Conservation (phyloP, 805 yeast species). For the Saccharomycopsis schoenii region DNA sequence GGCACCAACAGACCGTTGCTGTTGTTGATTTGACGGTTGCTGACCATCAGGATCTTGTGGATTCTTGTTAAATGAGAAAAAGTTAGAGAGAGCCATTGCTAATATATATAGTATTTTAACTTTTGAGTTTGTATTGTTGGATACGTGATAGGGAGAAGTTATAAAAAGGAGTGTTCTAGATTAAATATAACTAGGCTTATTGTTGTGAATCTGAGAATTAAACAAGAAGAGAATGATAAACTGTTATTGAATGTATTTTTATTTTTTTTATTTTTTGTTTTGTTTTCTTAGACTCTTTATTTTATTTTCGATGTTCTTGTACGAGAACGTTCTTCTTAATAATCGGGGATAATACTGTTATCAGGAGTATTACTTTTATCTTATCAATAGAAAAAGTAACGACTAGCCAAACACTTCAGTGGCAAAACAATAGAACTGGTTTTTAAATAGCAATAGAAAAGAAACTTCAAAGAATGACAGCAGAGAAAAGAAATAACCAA, state of each 20-base stretch:
- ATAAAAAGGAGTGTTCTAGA: too few relatives aligned
- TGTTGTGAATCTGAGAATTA: too few relatives aligned
- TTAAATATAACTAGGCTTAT: too few relatives aligned
- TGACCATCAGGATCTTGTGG: constrained; percentile 7
- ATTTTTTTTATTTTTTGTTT: too few relatives aligned
- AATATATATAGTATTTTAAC: neutral
- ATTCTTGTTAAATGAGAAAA: constrained; percentile 15
- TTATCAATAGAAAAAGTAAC: too few relatives aligned
- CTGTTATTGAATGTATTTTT: too few relatives aligned
- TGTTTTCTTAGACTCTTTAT: too few relatives aligned
- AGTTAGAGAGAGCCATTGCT: constrained; percentile 14
- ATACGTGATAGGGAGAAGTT: neutral
- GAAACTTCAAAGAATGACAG: neutral
- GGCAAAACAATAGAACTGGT: neutral
- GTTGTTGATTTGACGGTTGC: constrained; percentile 11
- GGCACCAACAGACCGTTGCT: constrained; percentile 4
- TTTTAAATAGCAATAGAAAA: neutral
- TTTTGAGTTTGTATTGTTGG: too few relatives aligned
- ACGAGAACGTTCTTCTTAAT: too few relatives aligned
- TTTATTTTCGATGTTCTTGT: too few relatives aligned
- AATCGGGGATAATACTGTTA: neutral
- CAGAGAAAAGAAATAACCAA: neutral
- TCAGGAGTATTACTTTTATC: neutral
- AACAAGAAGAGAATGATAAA: too few relatives aligned
- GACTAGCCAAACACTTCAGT: neutral